These are phyloP conservation scores for Mucor piriformis DNA, from an alignment of 371 early-diverging fungal species.

Conservation along the genomic window DNA sequence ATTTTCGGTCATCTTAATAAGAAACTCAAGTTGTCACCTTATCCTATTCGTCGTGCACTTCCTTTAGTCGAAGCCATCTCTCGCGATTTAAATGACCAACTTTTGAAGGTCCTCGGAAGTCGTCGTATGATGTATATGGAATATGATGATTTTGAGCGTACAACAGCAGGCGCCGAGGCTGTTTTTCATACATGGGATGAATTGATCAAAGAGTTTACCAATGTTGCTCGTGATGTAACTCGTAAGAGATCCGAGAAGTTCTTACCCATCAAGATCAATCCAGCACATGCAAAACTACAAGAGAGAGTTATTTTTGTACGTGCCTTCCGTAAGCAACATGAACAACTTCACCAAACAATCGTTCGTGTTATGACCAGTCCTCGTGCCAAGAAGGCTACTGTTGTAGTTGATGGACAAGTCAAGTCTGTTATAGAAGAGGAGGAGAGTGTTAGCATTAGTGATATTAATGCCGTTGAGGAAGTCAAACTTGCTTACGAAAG, in stretches of 20 bases:
- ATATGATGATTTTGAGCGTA: slow-evolving; percentile 83
- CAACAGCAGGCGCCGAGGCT: slow-evolving; percentile 82
- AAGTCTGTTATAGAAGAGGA: slow-evolving; percentile 57
- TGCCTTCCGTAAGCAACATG: slow-evolving; percentile 93
- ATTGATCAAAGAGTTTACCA: slow-evolving; percentile 91
- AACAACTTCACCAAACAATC: slow-evolving; percentile 94
- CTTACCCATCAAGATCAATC: slow-evolving; percentile 91
- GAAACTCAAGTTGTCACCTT: slow-evolving; percentile 94
- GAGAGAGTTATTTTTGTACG: slow-evolving; percentile 91
- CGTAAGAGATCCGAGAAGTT: slow-evolving; percentile 94
- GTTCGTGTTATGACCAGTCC: slow-evolving; percentile 87
- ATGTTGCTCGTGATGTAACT: slow-evolving; percentile 93
- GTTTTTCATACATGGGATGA: slow-evolving; percentile 96
- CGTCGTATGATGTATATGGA: slow-evolving; percentile 94
- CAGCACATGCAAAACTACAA: slow-evolving; percentile 91
- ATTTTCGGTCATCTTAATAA: slow-evolving; percentile 96
- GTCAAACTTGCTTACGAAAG: slow-evolving; percentile 91
- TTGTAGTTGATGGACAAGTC: slow-evolving; percentile 56
- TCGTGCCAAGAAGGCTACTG: slow-evolving; percentile 56
- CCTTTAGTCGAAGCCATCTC: slow-evolving; percentile 95
- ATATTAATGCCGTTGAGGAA: slow-evolving; percentile 86
- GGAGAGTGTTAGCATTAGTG: slow-evolving; percentile 65
- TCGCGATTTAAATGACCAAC: slow-evolving; percentile 90
- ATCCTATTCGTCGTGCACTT: slow-evolving; percentile 93
- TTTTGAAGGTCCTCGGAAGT: slow-evolving; percentile 85